Base-by-base conservation (phyloP, 345 rosid species). In the Populus ilicifolia region DNA sequence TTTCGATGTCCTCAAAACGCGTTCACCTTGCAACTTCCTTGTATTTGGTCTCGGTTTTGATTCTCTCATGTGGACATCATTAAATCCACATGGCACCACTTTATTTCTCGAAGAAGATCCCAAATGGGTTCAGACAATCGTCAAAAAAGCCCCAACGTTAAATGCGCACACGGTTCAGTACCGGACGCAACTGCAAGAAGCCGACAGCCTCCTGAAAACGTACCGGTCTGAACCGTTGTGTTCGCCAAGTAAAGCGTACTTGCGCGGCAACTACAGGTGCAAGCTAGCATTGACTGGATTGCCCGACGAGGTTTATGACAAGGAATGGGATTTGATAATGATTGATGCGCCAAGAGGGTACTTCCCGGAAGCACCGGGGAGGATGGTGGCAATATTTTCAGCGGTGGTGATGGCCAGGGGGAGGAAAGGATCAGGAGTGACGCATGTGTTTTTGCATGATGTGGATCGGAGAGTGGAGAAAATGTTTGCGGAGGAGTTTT, bases 291-390 rank as follows among this genome's bases (percentile, higher is more conserved):
- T 92, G 83, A 86, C 89, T 6, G 87, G 85, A 5, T 86, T 94
- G 1, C 93, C 98, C n/a, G 95, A 91, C 46, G 91, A 90, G 79
- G 82, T 94, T 5, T 94, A 92, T 80, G 90, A 92, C 8, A 88
- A 83, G 11, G 90, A 90, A 21, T 94, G 98, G 98, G 98, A 94
- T 80, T 80, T 94, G 76, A 92, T 94, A 76, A 87, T 94, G 93
- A 87, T 94, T 76, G 96, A 94, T 56, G 96, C 96, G 36, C 98
- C 97, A 6, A 82, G 86, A 9, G 98, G 98, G 3, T 90, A 90
- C 79, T 90, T 87, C 77, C 73, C 89, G 5, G 77, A 66, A 35
- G 94, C 97, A 1, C 98, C 98, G 6, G 88, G 91, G 35, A 87
- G 97, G 84, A 92, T 92, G 97, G 89, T 86, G 0, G 94, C 93